A percentile compares a stretch with the other conserved stretches of the same genome.
These are phyloP conservation scores for Camillea tinctor DNA, from an alignment of 2,329 filamentous ascomycete genomes.

Conservation along the genomic window DNA sequence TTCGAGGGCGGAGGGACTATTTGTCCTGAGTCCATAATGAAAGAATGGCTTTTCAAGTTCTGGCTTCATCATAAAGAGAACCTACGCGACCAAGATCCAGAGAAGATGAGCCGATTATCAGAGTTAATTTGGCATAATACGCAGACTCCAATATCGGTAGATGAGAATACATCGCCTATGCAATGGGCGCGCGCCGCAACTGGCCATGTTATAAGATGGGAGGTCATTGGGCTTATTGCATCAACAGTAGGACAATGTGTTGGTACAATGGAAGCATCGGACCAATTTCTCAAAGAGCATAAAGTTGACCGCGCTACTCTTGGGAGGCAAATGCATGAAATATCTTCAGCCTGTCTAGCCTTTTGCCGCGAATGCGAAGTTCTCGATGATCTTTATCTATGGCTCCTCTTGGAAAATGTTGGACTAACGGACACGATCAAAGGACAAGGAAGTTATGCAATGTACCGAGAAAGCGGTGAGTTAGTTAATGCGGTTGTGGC, in stretches of 20 bases:
- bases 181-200: constrained; percentile 30
- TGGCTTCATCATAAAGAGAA: constrained; percentile 28
- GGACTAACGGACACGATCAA: constrained; percentile 23
- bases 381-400: constrained; percentile 33
- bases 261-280: constrained; percentile 25
- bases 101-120: constrained; percentile 32
- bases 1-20: constrained; percentile 27
- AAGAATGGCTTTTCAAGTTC: constrained; percentile 33
- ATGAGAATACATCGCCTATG: constrained; percentile 27
- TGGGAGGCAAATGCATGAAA: constrained; percentile 29
- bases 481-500: constrained; percentile 29
- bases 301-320: constrained; percentile 27
- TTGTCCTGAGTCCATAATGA: constrained; percentile 31
- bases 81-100: constrained; percentile 32
- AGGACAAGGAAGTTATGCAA: constrained; percentile 30
- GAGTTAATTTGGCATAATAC: constrained; percentile 37
- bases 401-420: constrained; percentile 30
- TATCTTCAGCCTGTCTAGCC: constrained; percentile 28
- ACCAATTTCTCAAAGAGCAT: constrained; percentile 28
- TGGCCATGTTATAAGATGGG: constrained; percentile 34
- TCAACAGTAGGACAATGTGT: constrained; percentile 29
- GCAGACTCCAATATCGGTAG: constrained; percentile 26
- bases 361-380: constrained; percentile 35
- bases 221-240: constrained; percentile 35
- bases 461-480: constrained; percentile 33